Conservation (phyloP, 306 rosid species). For the Trifolium fragiferum region DNA sequence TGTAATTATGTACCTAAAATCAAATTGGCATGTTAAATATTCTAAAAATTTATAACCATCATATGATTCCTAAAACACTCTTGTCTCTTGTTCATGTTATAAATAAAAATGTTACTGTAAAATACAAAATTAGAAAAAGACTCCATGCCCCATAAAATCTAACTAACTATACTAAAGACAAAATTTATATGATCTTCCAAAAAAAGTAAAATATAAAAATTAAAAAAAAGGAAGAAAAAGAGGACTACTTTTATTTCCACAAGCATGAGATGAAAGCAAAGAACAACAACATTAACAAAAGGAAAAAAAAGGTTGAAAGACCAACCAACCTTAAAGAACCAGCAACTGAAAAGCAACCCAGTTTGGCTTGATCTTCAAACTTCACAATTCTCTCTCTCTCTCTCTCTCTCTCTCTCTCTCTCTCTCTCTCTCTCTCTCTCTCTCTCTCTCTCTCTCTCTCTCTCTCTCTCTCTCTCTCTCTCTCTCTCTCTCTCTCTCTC, state of each 20-base stretch:
- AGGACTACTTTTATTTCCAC: slow-evolving; percentile 37
- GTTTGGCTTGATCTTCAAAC: slow-evolving; percentile 65
- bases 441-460: too few relatives aligned
- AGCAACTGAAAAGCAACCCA: slow-evolving; percentile 52
- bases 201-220: background rate
- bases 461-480: slow-evolving; percentile 7
- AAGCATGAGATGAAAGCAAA: slow-evolving; percentile 53
- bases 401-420: slow-evolving; percentile 33
- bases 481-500: slow-evolving; percentile 28
- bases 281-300: slow-evolving; percentile 19
- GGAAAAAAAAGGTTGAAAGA: slow-evolving; percentile 36
- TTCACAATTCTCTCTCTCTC: slow-evolving; percentile 33
- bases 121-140: slow-evolving; percentile 15
- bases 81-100: background rate
- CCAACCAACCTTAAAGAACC: slow-evolving; percentile 79
- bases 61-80: slow-evolving; percentile 25
- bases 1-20: slow-evolving; percentile 52
- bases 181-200: slow-evolving; percentile 18
- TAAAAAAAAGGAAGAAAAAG: slow-evolving; percentile 33
- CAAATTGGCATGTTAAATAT: slow-evolving; percentile 44
- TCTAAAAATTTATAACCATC: slow-evolving; percentile 34
- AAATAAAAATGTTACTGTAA: slow-evolving; percentile 15
- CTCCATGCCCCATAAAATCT: slow-evolving; percentile 15
- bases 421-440: background rate
- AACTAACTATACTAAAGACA: background rate